These are phyloP conservation scores for Beta lomatogona DNA, from an alignment of 179 eudicot species.

Conservation along the genomic window DNA sequence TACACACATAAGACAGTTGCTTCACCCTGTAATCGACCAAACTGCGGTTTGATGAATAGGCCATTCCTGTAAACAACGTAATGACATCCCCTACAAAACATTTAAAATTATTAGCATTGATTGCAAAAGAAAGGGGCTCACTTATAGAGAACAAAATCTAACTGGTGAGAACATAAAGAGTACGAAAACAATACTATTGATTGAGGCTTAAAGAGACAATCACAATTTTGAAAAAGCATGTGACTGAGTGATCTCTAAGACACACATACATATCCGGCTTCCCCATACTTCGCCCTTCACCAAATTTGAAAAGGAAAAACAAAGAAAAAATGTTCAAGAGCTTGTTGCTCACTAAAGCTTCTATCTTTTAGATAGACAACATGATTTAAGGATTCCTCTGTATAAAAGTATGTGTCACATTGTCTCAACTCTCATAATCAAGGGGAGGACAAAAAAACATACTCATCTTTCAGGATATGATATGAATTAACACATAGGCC, in stretches of 20 bases:
- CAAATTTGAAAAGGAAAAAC: neutral
- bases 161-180: neutral
- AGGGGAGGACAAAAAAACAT: neutral
- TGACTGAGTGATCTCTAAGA: neutral
- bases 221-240: neutral
- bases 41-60: slow-evolving; percentile 47
- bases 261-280: neutral
- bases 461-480: neutral
- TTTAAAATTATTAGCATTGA: slow-evolving; percentile 20
- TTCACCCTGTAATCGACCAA: slow-evolving; percentile 74
- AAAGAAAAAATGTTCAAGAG: neutral
- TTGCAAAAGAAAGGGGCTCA: slow-evolving; percentile 5
- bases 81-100: slow-evolving; percentile 52
- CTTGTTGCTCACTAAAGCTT: neutral
- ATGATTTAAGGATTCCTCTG: neutral
- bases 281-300: neutral
- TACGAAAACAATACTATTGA: neutral
- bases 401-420: neutral
- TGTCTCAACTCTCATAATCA: neutral
- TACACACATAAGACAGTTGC: slow-evolving; percentile 65
- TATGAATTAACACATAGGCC: neutral
- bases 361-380: neutral
- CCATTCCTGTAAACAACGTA: slow-evolving; percentile 63
- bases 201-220: neutral
- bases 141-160: neutral